These are phyloP conservation scores for Globisporangium abappressorium DNA, from an alignment of 352 stramenopile genomes.

Conservation along the genomic window DNA sequence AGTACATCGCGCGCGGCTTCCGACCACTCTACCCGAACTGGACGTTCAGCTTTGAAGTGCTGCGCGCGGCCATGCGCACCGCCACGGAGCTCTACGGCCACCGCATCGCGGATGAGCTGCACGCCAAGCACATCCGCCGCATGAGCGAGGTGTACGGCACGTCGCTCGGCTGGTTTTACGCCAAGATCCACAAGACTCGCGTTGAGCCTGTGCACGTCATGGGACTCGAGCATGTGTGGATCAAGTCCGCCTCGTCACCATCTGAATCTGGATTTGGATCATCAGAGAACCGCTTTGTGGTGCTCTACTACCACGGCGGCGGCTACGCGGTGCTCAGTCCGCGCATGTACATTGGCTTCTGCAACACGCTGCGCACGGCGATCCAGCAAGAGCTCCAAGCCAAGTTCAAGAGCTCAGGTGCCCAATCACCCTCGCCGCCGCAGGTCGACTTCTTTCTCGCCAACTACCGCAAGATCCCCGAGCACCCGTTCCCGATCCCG, in stretches of 20 bases:
- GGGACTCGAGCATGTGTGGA: slow-evolving; percentile 40
- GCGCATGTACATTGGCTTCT: slow-evolving; percentile 39
- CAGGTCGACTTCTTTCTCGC: slow-evolving; percentile 36
- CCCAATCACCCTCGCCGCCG: background rate
- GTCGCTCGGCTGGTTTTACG: slow-evolving; percentile 22
- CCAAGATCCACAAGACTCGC: slow-evolving; percentile 20
- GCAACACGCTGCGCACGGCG: slow-evolving; percentile 22
- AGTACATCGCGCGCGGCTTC: slow-evolving; percentile 16
- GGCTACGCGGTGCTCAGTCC: slow-evolving; percentile 42
- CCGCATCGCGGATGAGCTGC: slow-evolving; percentile 18
- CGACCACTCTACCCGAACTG: slow-evolving; percentile 30
- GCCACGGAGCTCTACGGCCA: slow-evolving; percentile 23
- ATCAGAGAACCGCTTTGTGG: slow-evolving; percentile 9
- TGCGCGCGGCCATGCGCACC: slow-evolving; percentile 20
- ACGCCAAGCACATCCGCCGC: slow-evolving; percentile 22
- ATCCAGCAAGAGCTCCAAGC: slow-evolving; percentile 23
- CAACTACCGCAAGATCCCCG: slow-evolving; percentile 54
- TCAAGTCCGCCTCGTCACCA: background rate
- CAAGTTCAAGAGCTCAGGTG: background rate
- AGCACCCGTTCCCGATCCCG: slow-evolving; percentile 36
- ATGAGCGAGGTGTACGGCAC: slow-evolving; percentile 23
- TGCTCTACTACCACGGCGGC: slow-evolving; percentile 35
- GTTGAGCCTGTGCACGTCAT: slow-evolving; percentile 28
- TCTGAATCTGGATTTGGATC: background rate
- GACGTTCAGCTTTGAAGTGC: slow-evolving; percentile 33